phyloP scores from a whole-genome alignment of 306 rosid genomes.

The Cicer pinnatifidum region DNA sequence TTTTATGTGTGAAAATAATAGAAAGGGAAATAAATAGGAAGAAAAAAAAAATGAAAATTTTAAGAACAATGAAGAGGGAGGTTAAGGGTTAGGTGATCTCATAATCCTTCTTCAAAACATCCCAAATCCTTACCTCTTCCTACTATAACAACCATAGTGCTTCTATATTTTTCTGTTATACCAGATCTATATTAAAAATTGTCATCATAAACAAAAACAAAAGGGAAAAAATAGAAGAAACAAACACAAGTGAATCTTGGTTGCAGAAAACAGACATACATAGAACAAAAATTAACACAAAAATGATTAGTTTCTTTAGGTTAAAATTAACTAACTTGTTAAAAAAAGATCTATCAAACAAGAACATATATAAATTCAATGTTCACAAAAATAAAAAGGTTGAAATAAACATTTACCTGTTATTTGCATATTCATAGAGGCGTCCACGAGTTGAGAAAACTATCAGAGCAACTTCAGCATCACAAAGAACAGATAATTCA shows the following conservation, averaged over 20 bases:
- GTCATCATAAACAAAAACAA: constrained; percentile 53
- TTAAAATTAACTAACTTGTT: constrained; percentile 30
- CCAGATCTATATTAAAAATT: constrained; percentile 71
- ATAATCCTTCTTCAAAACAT: constrained; percentile 51
- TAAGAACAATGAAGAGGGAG: constrained; percentile 54
- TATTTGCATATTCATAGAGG: constrained; percentile 60
- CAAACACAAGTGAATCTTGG: constrained; percentile 46
- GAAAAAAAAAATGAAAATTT: constrained; percentile 45
- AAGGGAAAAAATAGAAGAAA: constrained; percentile 42
- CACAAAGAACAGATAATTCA: constrained; percentile 82
- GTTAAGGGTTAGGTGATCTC: constrained; percentile 59
- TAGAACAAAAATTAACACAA: constrained; percentile 37
- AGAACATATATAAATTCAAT: constrained; percentile 16
- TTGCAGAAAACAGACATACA: constrained; percentile 45
- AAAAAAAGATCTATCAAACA: constrained; percentile 42
- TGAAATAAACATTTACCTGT: constrained; percentile 47
- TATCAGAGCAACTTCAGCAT: constrained; percentile 73
- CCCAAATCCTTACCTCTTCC: constrained; percentile 45
- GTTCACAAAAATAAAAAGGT: constrained; percentile 29
- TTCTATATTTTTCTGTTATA: constrained; percentile 50
- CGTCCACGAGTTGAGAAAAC: constrained; percentile 62
- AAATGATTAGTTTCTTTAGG: constrained; percentile 40
- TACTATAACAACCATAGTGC: constrained; percentile 47
- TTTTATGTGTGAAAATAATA: no score
- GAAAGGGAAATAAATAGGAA: no score